Base-by-base conservation (phyloP, 2,329 filamentous ascomycete genomes). In the Harringtonia aguacate region DNA sequence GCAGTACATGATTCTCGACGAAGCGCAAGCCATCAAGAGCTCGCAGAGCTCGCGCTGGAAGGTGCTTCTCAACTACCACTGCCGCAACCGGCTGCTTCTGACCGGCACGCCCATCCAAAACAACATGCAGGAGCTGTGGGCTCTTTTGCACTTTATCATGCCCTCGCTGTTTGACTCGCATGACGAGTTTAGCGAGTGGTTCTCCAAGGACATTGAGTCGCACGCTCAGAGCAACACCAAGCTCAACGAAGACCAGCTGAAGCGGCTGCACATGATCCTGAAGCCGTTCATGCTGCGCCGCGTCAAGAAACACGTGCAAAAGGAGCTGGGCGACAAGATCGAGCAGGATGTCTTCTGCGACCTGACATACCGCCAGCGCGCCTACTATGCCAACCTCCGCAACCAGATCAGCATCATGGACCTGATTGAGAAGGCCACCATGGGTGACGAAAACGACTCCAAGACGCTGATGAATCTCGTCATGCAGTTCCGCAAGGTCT, bases 1-100 rank as follows among this genome's bases (percentile, higher is more conserved):
- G 92, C 92, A 97, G 66, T 97, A 98, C 69, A 98, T 98, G 92
- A 95, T 98, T 62, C 77, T 98, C 34, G 92, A 98, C 55, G 92
- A 98, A 64, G 92, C 92, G 2, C 92, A 98, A 61, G 92, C 92
- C 52, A 97, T 98, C 78, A 98, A 98, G 71, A 95, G 89, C 49
- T 95, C 92, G 1, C 80, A 86, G 56, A 95, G 88, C 68, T 95
- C 89, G 15, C 79, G 92, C 58, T 98, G 92, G 92, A 98, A 97
- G 75, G 89, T 84, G 52, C 65, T 98, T 51, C 72, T 98, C 38
- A 84, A 84, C 41, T 97, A 97, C 72, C 86, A 94, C 61, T 97
- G 90, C 66, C 84, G 92, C 48, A 98, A 97, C 64, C 80, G 92
- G 53, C 76, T 98, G 38, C 70, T 98, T 36, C 75, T 98, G 18